A percentile compares a stretch with the other conserved stretches of the same genome.
These are phyloP conservation scores for Dactylella cylindrospora DNA, from an alignment of 2,329 filamentous ascomycete genomes.

Conservation along the genomic window DNA sequence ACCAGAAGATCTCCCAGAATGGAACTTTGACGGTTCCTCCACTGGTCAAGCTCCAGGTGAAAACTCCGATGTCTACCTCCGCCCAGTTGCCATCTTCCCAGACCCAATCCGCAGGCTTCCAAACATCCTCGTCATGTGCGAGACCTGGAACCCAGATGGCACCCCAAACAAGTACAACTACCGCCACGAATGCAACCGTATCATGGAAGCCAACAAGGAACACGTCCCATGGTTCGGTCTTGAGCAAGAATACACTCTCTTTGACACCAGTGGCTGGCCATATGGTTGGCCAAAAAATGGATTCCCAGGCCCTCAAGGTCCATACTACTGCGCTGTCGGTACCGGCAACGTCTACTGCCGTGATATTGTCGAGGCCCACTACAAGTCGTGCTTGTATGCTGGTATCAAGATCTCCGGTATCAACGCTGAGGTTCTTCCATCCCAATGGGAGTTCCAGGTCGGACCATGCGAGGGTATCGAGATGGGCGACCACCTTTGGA, in stretches of 20 bases:
- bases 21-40: slow-evolving; percentile 86
- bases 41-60: slow-evolving; percentile 89
- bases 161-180: slow-evolving; percentile 98
- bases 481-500: slow-evolving; percentile 96
- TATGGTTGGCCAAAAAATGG: slow-evolving; percentile 88
- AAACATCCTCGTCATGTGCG: slow-evolving; percentile 91
- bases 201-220: slow-evolving; percentile 82
- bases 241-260: slow-evolving; percentile 95
- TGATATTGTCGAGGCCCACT: slow-evolving; percentile 94
- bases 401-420: slow-evolving; percentile 94
- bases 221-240: slow-evolving; percentile 96
- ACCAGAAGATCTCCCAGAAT: slow-evolving; percentile 70
- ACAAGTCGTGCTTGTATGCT: slow-evolving; percentile 85
- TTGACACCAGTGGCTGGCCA: slow-evolving; percentile 81
- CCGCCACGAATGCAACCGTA: slow-evolving; percentile 83
- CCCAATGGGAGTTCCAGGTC: slow-evolving; percentile 98
- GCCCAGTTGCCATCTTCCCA: slow-evolving; percentile 82
- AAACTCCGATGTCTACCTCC: slow-evolving; percentile 97
- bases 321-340: slow-evolving; percentile 98
- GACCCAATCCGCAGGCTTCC: slow-evolving; percentile 86
- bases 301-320: slow-evolving; percentile 88
- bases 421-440: slow-evolving; percentile 98
- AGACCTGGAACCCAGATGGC: slow-evolving; percentile 92
- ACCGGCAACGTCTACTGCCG: slow-evolving; percentile 96
- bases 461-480: slow-evolving; percentile 84